Conservation (phyloP, 306 rosid genomes). For the Delonix regia region DNA sequence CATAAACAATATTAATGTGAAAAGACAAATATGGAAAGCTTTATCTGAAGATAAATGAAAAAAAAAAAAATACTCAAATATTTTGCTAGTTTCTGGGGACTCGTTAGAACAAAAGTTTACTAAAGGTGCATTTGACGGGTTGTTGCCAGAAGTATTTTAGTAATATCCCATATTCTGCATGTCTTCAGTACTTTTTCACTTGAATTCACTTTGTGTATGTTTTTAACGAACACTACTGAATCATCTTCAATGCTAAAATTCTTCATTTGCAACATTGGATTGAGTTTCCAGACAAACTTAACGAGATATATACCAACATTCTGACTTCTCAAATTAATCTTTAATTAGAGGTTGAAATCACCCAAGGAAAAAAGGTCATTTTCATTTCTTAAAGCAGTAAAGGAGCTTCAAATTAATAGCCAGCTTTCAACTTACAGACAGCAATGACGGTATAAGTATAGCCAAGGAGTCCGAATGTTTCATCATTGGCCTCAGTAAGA, state of each 20-base stretch:
- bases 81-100: slow-evolving; percentile 10
- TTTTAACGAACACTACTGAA: not conserved
- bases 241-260: not conserved
- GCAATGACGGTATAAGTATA: slow-evolving; percentile 80
- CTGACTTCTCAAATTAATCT: not conserved
- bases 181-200: not conserved
- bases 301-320: not conserved
- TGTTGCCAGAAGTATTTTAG: not conserved
- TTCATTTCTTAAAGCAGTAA: slow-evolving; percentile 16
- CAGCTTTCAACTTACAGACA: slow-evolving; percentile 64
- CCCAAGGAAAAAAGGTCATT: not conserved
- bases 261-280: not conserved
- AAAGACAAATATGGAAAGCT: not conserved
- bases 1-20: slow-evolving; percentile 23
- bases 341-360: slow-evolving; percentile 7
- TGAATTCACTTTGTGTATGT: not conserved
- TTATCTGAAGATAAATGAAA: not conserved
- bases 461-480: slow-evolving; percentile 69
- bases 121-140: not conserved
- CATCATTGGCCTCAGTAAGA: slow-evolving; percentile 72
- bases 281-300: not conserved
- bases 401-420: slow-evolving; percentile 17
- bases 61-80: not conserved
- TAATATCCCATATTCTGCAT: not conserved
- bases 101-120: not conserved